These are phyloP conservation scores for Cyberlindnera japonica DNA, from an alignment of 805 yeast species.

Conservation along the genomic window DNA sequence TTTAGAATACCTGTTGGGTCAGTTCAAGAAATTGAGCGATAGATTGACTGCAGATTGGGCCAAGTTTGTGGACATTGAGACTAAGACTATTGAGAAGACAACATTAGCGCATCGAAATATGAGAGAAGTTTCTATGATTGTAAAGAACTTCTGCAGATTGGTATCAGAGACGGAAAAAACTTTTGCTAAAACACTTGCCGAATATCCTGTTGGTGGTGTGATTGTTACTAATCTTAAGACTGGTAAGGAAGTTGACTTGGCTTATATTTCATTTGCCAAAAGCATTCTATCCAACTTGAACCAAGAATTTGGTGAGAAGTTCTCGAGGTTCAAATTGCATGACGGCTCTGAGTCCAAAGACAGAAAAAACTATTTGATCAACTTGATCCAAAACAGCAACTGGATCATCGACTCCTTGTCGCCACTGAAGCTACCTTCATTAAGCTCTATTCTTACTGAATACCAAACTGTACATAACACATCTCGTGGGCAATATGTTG, in stretches of 20 bases:
- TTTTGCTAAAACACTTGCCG: conserved; percentile 13
- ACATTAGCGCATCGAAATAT: conserved; percentile 33
- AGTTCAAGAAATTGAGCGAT: conserved; percentile 48
- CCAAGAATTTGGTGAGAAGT: conserved; percentile 23
- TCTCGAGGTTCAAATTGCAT: conserved; percentile 12
- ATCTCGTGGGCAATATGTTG: conserved; percentile 41
- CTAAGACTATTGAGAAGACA: conserved; percentile 39
- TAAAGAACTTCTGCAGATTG: conserved; percentile 46
- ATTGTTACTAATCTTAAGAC: conserved; percentile 16
- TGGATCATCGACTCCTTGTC: conserved; percentile 44
- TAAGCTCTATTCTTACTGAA: conserved; percentile 17
- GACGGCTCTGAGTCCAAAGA: conserved; percentile 29
- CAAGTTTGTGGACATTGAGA: conserved; percentile 53
- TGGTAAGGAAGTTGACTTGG: conserved; percentile 25
- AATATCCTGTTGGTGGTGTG: conserved; percentile 10
- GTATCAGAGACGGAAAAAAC: conserved; percentile 36
- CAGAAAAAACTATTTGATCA: conserved; percentile 39
- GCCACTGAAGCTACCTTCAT: conserved; percentile 21
- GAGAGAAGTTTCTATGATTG: conserved; percentile 41
- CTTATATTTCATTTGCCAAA: conserved; percentile 30
- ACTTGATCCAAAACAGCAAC: conserved; percentile 50
- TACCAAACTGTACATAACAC: conserved; percentile 28
- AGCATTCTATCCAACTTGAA: conserved; percentile 31
- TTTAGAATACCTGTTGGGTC: conserved; percentile 59
- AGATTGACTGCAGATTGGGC: conserved; percentile 55